Conservation (phyloP, 148 eudicot species). For the Salicornia ramosissima region DNA sequence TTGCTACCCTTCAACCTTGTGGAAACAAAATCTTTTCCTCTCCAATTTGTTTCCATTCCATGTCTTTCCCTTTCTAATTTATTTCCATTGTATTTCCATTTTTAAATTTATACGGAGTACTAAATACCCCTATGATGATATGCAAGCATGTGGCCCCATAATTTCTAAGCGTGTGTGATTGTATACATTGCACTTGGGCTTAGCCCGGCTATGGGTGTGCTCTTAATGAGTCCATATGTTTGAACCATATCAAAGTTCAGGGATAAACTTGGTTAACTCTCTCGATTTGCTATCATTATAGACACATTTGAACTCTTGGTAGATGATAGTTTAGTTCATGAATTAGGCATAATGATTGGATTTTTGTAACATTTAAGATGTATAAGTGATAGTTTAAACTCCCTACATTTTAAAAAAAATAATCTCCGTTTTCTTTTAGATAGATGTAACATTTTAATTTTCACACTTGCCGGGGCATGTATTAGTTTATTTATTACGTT, state of each 20-base stretch:
- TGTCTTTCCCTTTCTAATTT: too few species aligned
- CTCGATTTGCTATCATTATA: neutral
- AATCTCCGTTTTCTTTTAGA: too few species aligned
- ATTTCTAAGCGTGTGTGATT: neutral
- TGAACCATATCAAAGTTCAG: neutral
- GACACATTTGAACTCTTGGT: neutral
- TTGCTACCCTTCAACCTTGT: too few species aligned
- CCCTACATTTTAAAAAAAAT: neutral
- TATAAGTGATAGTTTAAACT: neutral
- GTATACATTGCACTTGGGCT: neutral
- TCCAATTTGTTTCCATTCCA: too few species aligned
- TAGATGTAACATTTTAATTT: too few species aligned
- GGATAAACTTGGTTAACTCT: neutral
- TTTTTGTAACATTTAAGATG: neutral
- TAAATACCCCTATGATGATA: too few species aligned
- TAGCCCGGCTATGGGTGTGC: neutral
- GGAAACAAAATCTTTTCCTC: too few species aligned
- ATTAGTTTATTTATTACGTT: too few species aligned
- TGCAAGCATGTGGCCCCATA: too few species aligned
- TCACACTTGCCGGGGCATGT: too few species aligned
- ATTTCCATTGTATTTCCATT: too few species aligned
- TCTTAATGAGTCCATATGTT: neutral
- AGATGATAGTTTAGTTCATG: constrained; percentile 1
- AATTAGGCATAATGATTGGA: neutral
- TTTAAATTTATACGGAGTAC: too few species aligned